phyloP scores from a whole-genome alignment of 2,329 filamentous ascomycete species.

The Coniochaeta sp. region DNA sequence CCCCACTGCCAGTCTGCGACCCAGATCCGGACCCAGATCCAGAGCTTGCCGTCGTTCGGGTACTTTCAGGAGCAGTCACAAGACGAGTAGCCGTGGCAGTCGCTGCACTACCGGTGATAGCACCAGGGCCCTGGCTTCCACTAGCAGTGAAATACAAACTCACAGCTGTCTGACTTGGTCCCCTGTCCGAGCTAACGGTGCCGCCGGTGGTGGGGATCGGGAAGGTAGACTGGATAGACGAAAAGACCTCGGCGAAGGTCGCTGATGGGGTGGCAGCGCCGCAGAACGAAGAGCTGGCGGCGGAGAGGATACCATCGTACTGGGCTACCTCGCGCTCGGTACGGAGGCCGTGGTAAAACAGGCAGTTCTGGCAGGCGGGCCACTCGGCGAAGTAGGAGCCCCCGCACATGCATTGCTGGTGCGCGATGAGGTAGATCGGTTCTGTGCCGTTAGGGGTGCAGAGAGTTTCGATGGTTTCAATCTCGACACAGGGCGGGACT shows the following conservation, averaged over 20 bases:
- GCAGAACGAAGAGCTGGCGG: conserved; percentile 15
- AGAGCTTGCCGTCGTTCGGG: background rate
- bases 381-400: conserved; percentile 35
- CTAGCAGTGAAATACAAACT: conserved; percentile 33
- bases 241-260: conserved; percentile 24
- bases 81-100: conserved; percentile 22
- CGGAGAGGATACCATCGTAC: conserved; percentile 25
- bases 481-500: conserved; percentile 22
- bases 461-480: conserved; percentile 23
- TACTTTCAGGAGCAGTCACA: conserved; percentile 1
- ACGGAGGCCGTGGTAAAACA: conserved; percentile 30
- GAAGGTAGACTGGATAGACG: conserved; percentile 9
- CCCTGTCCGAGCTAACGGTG: conserved; percentile 23
- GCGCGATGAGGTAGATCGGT: conserved; percentile 16
- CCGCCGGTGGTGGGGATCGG: conserved; percentile 21
- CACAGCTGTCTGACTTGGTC: conserved; percentile 27
- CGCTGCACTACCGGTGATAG: conserved; percentile 31
- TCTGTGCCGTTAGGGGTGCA: conserved; percentile 25
- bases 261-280: conserved; percentile 27
- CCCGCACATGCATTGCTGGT: conserved; percentile 31
- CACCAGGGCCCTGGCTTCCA: conserved; percentile 28
- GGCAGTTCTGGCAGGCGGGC: conserved; percentile 31
- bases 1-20: background rate
- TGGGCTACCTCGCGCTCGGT: conserved; percentile 23
- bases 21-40: background rate